Conservation (phyloP, 2,329 filamentous ascomycete genomes). For the Phialophora expanda region DNA sequence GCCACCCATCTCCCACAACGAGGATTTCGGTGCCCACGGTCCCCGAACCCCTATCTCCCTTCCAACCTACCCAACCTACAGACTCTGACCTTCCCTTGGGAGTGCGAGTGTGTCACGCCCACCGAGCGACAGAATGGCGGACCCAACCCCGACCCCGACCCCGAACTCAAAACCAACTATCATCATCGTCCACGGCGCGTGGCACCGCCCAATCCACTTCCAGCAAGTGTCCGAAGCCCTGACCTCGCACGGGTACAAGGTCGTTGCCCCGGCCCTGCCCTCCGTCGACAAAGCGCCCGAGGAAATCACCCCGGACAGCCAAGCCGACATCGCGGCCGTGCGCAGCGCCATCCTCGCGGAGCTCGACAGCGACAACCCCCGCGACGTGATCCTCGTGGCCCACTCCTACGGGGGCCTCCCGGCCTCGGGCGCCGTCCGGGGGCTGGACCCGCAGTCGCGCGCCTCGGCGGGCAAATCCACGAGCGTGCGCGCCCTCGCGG, state of each 20-base stretch:
- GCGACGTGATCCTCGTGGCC: conserved; percentile 33
- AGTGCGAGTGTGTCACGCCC: neutral
- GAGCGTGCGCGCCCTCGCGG: conserved; percentile 23
- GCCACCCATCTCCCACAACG: no score
- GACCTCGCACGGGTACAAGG: conserved; percentile 42
- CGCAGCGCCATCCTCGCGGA: conserved; percentile 26
- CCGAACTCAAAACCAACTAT: conserved; percentile 43
- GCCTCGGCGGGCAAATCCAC: conserved; percentile 2
- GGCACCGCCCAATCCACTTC: conserved; percentile 45
- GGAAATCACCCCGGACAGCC: conserved; percentile 29
- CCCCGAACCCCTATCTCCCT: no score
- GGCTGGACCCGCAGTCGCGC: conserved; percentile 18
- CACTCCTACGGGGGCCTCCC: conserved; percentile 38
- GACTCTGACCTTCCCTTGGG: neutral
- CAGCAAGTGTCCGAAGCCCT: conserved; percentile 41
- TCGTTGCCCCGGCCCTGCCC: conserved; percentile 36
- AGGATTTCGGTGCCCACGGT: no score
- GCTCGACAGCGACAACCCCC: conserved; percentile 20
- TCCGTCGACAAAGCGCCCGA: conserved; percentile 41
- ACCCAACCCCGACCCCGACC: neutral
- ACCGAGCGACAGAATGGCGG: neutral
- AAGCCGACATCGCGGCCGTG: conserved; percentile 26
- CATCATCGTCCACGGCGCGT: conserved; percentile 47
- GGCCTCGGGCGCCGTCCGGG: conserved; percentile 32
- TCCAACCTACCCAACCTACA: no score